Evolutionary conservation across 768 basidiomycete genomes (phyloP).

Genomic region (Lactarius vividus): DNA sequence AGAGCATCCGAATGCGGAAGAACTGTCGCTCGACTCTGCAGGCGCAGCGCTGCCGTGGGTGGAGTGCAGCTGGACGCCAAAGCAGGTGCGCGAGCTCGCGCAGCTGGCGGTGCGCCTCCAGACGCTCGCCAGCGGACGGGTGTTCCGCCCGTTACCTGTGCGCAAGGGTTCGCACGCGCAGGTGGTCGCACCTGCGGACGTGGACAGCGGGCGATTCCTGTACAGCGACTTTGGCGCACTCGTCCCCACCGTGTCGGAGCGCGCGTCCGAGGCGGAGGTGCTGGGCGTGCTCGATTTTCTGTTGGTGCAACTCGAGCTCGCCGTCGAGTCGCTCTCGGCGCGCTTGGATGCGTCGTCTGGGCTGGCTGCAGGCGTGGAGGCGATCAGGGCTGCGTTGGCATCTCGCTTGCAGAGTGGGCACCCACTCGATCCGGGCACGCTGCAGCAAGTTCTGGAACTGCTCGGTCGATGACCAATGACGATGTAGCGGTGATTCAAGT

Average conservation of each 20-base stretch:
- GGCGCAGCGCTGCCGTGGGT: background rate
- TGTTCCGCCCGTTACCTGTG: slow-evolving; percentile 25
- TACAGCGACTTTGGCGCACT: slow-evolving; percentile 51
- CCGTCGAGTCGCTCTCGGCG: slow-evolving; percentile 31
- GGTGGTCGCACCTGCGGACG: slow-evolving; percentile 28
- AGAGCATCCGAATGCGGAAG: slow-evolving; percentile 37
- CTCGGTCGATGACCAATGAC: slow-evolving; percentile 7
- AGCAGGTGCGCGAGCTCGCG: slow-evolving; percentile 72
- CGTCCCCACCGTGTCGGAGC: slow-evolving; percentile 66
- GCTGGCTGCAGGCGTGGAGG: background rate
- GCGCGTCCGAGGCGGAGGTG: slow-evolving; percentile 69
- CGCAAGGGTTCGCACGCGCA: slow-evolving; percentile 27
- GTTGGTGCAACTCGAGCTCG: slow-evolving; percentile 73
- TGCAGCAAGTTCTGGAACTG: slow-evolving; percentile 24
- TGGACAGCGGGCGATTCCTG: slow-evolving; percentile 10
- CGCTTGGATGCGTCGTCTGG: slow-evolving; percentile 12
- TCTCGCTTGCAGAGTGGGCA: slow-evolving; percentile 13
- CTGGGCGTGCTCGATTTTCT: slow-evolving; percentile 75
- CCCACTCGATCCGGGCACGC: slow-evolving; percentile 18
- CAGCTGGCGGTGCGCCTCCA: slow-evolving; percentile 77
- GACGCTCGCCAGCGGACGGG: slow-evolving; percentile 53
- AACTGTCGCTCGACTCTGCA: slow-evolving; percentile 47
- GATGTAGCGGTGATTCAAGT: background rate
- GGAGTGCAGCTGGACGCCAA: slow-evolving; percentile 49
- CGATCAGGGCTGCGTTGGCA: slow-evolving; percentile 14